Conservation (phyloP, 495 filamentous ascomycete genomes). For the Articulospora tetracladia region DNA sequence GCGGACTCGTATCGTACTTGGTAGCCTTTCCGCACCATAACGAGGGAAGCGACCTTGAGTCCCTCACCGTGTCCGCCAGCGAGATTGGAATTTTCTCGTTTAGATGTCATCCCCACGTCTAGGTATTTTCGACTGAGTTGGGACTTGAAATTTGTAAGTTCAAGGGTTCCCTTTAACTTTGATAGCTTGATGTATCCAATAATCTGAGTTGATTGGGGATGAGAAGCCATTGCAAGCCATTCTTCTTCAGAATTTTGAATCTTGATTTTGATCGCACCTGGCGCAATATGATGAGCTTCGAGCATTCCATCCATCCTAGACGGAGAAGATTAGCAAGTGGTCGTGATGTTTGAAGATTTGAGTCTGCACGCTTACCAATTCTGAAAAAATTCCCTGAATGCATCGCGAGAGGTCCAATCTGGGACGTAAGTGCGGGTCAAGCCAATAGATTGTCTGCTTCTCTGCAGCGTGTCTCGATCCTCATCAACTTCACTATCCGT, state of each 20-base stretch:
- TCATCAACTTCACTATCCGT: not conserved
- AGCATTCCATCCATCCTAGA: slow-evolving; percentile 15
- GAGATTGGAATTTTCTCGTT: slow-evolving; percentile 10
- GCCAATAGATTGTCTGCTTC: slow-evolving; percentile 1
- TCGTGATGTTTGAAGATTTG: not conserved
- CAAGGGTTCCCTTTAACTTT: not conserved
- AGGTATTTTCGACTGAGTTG: not conserved
- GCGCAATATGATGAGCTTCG: not conserved
- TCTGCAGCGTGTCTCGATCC: not conserved
- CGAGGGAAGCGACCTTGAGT: slow-evolving; percentile 28
- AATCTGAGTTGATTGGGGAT: not conserved
- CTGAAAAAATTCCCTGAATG: slow-evolving; percentile 16
- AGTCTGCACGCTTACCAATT: slow-evolving; percentile 7
- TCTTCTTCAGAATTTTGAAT: not conserved
- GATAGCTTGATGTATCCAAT: slow-evolving; percentile 10
- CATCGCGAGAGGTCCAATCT: slow-evolving; percentile 3
- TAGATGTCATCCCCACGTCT: slow-evolving; percentile 10
- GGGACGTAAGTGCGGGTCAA: slow-evolving; percentile 1
- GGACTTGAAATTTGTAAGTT: slow-evolving; percentile 14
- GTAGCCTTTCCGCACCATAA: slow-evolving; percentile 21
- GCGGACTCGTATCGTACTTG: slow-evolving; percentile 19
- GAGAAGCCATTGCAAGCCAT: slow-evolving; percentile 1
- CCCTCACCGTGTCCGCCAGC: slow-evolving; percentile 28
- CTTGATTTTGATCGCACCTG: not conserved
- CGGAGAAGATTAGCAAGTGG: not conserved